These are phyloP conservation scores for Tetracentron sinense DNA, from an alignment of 164 flowering plant species.

Conservation along the genomic window DNA sequence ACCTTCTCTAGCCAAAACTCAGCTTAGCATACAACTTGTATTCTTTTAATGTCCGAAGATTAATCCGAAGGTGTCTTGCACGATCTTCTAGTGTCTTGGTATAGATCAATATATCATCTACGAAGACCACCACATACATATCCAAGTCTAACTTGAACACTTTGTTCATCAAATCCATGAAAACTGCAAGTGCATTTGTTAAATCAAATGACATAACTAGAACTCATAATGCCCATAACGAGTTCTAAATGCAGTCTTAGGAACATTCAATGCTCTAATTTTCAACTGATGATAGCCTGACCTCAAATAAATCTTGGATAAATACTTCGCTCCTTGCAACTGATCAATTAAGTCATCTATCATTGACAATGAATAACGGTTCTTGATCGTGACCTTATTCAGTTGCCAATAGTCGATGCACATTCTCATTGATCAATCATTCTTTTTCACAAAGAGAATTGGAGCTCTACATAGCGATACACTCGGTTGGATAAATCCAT, in stretches of 20 bases:
- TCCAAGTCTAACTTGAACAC: not conserved
- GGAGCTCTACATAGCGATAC: not conserved
- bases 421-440: not conserved
- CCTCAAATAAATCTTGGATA: constrained; percentile 5
- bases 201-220: constrained; percentile 4
- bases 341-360: not conserved
- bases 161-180: not conserved
- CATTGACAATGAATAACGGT: not conserved
- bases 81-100: not conserved
- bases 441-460: not conserved
- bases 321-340: not conserved
- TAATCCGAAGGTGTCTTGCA: not conserved
- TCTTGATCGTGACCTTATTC: not conserved
- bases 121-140: not conserved
- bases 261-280: not conserved
- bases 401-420: not conserved
- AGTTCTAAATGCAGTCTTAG: not conserved
- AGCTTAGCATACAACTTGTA: not conserved
- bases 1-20: not conserved
- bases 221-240: constrained; percentile 7
- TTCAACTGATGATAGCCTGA: not conserved
- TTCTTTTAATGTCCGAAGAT: not conserved
- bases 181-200: not conserved
- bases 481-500: not conserved
- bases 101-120: constrained; percentile 5